These are phyloP conservation scores for Microsporum ferrugineum DNA, from an alignment of 2,329 filamentous ascomycete genomes.

Conservation along the genomic window DNA sequence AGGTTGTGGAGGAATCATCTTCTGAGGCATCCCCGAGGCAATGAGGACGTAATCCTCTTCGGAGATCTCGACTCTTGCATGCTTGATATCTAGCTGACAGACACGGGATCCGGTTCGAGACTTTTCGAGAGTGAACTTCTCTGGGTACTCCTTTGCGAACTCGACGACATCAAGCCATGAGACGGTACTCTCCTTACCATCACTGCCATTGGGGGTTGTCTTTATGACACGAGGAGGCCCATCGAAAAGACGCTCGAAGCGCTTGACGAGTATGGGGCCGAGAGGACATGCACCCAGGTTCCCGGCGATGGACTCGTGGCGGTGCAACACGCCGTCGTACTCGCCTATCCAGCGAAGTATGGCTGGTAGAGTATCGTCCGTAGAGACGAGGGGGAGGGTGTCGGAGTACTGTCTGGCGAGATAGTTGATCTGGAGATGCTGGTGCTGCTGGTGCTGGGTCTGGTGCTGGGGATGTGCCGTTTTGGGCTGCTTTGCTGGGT, in stretches of 20 bases:
- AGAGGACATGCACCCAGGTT: constrained; percentile 75
- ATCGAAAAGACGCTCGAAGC: constrained; percentile 77
- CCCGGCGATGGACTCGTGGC: constrained; percentile 75
- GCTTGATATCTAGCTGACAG: constrained; percentile 73
- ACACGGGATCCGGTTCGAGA: constrained; percentile 56
- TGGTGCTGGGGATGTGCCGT: constrained; percentile 34
- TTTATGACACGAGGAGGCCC: constrained; percentile 59
- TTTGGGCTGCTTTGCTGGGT: constrained; percentile 43
- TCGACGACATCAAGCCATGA: constrained; percentile 79
- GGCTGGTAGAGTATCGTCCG: constrained; percentile 60
- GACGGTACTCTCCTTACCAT: constrained; percentile 51
- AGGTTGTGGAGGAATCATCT: constrained; percentile 68
- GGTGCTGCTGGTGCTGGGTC: constrained; percentile 27
- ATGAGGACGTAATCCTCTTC: constrained; percentile 83
- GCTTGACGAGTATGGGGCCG: constrained; percentile 70
- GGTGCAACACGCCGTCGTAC: constrained; percentile 74
- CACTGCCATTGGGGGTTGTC: constrained; percentile 28
- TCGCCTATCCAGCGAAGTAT: constrained; percentile 62
- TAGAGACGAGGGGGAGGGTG: constrained; percentile 50
- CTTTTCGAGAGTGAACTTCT: constrained; percentile 63
- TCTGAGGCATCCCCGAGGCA: constrained; percentile 68
- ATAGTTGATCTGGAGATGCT: constrained; percentile 57
- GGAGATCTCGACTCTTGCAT: constrained; percentile 69
- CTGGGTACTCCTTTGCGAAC: constrained; percentile 68
- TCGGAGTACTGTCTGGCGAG: constrained; percentile 52